Conservation (phyloP, 2,329 filamentous ascomycete genomes). For the Nemania sp. region DNA sequence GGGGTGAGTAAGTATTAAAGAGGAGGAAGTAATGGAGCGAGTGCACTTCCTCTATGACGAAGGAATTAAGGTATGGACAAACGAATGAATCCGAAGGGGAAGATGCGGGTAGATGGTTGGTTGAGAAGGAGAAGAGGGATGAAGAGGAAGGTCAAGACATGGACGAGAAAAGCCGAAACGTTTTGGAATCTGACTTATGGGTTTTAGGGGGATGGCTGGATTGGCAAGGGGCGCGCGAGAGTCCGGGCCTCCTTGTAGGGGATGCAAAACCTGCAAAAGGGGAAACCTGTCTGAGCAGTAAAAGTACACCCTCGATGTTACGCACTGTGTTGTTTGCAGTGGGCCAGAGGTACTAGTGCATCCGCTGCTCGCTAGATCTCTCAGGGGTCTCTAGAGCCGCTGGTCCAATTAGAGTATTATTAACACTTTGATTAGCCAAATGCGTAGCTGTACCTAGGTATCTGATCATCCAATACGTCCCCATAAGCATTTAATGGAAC, state of each 20-base stretch:
- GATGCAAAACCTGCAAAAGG: slow-evolving; percentile 20
- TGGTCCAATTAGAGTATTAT: slow-evolving; percentile 5
- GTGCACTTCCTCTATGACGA: slow-evolving; percentile 42
- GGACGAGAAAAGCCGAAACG: slow-evolving; percentile 45
- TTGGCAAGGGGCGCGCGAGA: slow-evolving; percentile 20
- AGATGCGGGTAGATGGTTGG: slow-evolving; percentile 34
- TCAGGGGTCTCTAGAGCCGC: slow-evolving; percentile 10
- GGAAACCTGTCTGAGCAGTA: not conserved
- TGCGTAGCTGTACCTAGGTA: too few relatives aligned
- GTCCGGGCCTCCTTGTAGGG: slow-evolving; percentile 11
- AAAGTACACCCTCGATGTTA: not conserved
- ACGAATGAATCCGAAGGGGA: slow-evolving; percentile 46
- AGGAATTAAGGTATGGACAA: slow-evolving; percentile 44
- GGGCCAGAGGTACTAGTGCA: not conserved
- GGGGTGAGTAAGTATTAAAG: slow-evolving; percentile 40
- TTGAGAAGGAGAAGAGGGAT: slow-evolving; percentile 31
- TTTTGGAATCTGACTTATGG: slow-evolving; percentile 39
- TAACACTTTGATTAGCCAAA: not conserved
- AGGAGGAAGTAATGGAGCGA: slow-evolving; percentile 43
- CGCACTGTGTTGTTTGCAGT: slow-evolving; percentile 11
- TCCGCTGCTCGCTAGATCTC: not conserved
- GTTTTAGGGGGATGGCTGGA: slow-evolving; percentile 21
- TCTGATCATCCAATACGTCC: too few relatives aligned
- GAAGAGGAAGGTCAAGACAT: slow-evolving; percentile 40
- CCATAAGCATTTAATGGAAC: too few relatives aligned